Evolutionary conservation across 345 rosid species (phyloP), one percentile per base, ranked within the genome.

Genomic region (Cardiospermum halicacabum): DNA sequence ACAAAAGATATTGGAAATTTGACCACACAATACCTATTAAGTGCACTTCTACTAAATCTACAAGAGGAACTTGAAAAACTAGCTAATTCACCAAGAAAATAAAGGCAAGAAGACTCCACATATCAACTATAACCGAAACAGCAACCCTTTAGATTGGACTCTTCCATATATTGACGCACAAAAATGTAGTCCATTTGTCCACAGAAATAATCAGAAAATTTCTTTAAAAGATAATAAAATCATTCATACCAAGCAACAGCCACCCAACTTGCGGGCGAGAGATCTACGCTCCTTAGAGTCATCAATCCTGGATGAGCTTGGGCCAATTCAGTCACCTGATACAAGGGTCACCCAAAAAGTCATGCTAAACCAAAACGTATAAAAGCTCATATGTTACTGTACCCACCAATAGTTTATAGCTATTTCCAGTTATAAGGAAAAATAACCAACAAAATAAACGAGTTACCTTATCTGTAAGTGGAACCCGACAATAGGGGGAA

Each of bases 191-290:
- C 48, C 48, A 15, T 2, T 15, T 42, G 1, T 40, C 45, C 16
- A 4, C 19, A 34, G 16, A 12, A 40, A 1, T 15, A 5, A 2
- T 40, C 40, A 6, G 32, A 2, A 25, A 40, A 49, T 27, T n/a
- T 32, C 34, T 31, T 9, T 7, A 64, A 4, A 26, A 53, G 37
- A 37, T 18, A 10, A 42, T 27, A 2, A 8, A 53, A 28, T 32
- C 39, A 30, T 27, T 24, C 77, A 76, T 74, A 89, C 97, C 97
- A 91, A 45, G 97, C 89, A 64, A 91, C 86, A n/a, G 93, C 81
- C 88, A 91, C 84, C 97, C 97, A 91, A 75, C 96, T 88, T 15
- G 96, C 96, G 0, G 97, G 93, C 11, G 88, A 88, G 71, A 91
- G 80, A 75, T 91, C 87, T 65, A 86, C 76, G 54, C 84, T 89